Evolutionary conservation across 495 filamentous ascomycete species (phyloP).

Genomic region (Xylaria venustula): DNA sequence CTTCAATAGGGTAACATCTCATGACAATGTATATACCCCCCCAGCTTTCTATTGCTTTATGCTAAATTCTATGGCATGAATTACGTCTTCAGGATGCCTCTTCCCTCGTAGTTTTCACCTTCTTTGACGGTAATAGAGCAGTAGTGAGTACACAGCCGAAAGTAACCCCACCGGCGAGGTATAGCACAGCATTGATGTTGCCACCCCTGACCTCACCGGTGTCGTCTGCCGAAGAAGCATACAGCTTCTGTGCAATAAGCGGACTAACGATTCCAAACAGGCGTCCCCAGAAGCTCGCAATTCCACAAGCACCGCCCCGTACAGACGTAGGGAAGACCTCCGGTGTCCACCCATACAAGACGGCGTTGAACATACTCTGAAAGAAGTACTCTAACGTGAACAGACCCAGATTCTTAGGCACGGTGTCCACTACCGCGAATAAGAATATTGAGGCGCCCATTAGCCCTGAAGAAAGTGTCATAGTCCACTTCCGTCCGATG

Average conservation of each 20-base stretch:
- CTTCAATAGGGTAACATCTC: too few species aligned
- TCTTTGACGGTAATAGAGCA: constrained; percentile 32
- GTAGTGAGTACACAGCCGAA: constrained; percentile 43
- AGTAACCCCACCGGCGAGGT: constrained; percentile 43
- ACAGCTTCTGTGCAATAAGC: constrained; percentile 37
- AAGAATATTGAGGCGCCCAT: constrained; percentile 47
- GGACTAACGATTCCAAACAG: constrained; percentile 46
- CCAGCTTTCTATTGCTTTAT: background rate
- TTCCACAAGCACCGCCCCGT: constrained; percentile 51
- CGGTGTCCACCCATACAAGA: constrained; percentile 46
- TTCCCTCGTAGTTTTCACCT: background rate
- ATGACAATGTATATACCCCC: background rate
- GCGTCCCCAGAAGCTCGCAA: constrained; percentile 50
- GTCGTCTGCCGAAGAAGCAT: constrained; percentile 12
- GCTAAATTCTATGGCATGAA: background rate
- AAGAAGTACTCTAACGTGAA: constrained; percentile 51
- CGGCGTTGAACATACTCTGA: constrained; percentile 52
- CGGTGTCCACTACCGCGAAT: constrained; percentile 41
- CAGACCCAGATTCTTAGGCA: constrained; percentile 43
- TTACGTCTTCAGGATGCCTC: background rate
- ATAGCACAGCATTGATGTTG: constrained; percentile 37
- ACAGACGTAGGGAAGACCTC: constrained; percentile 55
- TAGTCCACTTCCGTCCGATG: constrained; percentile 44
- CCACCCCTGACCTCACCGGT: background rate
- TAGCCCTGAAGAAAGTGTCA: constrained; percentile 45